These are phyloP conservation scores for Phytophthora lateralis DNA, from an alignment of 352 stramenopile species.

Conservation along the genomic window DNA sequence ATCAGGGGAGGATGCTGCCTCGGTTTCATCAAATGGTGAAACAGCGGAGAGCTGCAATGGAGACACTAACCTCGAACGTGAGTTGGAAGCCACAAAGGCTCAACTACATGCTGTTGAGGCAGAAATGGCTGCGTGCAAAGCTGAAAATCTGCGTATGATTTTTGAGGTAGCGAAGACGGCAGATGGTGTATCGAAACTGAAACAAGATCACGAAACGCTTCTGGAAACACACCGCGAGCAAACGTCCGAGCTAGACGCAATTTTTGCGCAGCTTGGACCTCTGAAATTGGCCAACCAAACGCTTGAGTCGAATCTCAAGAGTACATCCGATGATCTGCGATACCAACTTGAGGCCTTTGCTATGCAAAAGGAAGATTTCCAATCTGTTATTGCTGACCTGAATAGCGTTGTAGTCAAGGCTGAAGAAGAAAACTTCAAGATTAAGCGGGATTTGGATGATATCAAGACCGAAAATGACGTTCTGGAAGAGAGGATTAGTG, in stretches of 20 bases:
- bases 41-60: constrained; percentile 21
- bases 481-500: constrained; percentile 60
- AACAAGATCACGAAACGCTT: constrained; percentile 63
- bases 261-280: constrained; percentile 34
- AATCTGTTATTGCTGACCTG: constrained; percentile 29
- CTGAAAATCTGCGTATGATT: constrained; percentile 77
- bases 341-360: constrained; percentile 35
- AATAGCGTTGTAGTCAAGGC: constrained; percentile 21
- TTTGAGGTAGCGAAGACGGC: constrained; percentile 78
- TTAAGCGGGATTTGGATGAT: constrained; percentile 47
- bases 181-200: constrained; percentile 60
- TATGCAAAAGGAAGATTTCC: constrained; percentile 48
- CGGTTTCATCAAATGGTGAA: constrained; percentile 24
- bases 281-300: constrained; percentile 34
- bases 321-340: constrained; percentile 24
- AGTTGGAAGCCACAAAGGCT: constrained; percentile 39
- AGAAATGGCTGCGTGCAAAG: constrained; percentile 65
- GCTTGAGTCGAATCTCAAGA: constrained; percentile 35
- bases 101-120: constrained; percentile 44
- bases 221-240: constrained; percentile 43
- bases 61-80: constrained; percentile 19
- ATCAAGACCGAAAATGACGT: constrained; percentile 64
- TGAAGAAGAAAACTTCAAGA: constrained; percentile 34
- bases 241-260: constrained; percentile 35
- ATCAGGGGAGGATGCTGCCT: constrained; percentile 19